phyloP scores from a whole-genome alignment of 805 yeast species.

The Jamesozyma hellenica region DNA sequence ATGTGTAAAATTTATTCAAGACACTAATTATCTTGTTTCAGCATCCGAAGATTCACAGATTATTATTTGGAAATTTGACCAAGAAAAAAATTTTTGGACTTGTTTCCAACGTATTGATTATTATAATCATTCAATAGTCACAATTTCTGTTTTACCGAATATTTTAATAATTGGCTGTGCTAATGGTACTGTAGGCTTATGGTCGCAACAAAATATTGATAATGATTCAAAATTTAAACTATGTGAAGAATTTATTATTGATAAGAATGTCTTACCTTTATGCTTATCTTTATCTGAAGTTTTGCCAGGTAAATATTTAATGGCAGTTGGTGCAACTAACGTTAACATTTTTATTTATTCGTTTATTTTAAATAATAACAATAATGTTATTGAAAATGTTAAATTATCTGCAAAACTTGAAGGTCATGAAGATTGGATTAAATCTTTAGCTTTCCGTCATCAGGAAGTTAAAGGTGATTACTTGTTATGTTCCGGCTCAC shows the following conservation, averaged over 20 bases:
- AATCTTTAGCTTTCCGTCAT: conserved; percentile 52
- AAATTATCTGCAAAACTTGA: conserved; percentile 44
- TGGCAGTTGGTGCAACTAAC: conserved; percentile 70
- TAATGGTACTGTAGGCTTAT: conserved; percentile 45
- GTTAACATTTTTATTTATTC: conserved; percentile 44
- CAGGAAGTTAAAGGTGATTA: conserved; percentile 39
- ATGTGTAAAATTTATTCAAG: conserved; percentile 49
- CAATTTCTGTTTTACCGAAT: conserved; percentile 36
- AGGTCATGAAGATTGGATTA: conserved; percentile 97
- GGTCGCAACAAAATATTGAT: conserved; percentile 31
- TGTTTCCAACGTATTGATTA: conserved; percentile 29
- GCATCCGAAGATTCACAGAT: conserved; percentile 60
- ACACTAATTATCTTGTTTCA: conserved; percentile 40
- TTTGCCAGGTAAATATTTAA: conserved; percentile 30
- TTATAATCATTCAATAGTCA: conserved; percentile 45
- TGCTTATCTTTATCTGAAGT: conserved; percentile 20
- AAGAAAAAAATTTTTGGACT: conserved; percentile 8
- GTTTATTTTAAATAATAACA: conserved; percentile 23
- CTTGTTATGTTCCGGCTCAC: conserved; percentile 80
- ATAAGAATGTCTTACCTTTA: conserved; percentile 22
- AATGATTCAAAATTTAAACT: conserved; percentile 16
- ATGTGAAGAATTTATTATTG: conserved; percentile 18
- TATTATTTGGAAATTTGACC: conserved; percentile 44
- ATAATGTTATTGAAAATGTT: conserved; percentile 17
- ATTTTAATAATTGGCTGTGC: conserved; percentile 55